These are phyloP conservation scores for Stachybotrys elegans DNA, from an alignment of 2,329 filamentous ascomycete genomes.

Conservation along the genomic window DNA sequence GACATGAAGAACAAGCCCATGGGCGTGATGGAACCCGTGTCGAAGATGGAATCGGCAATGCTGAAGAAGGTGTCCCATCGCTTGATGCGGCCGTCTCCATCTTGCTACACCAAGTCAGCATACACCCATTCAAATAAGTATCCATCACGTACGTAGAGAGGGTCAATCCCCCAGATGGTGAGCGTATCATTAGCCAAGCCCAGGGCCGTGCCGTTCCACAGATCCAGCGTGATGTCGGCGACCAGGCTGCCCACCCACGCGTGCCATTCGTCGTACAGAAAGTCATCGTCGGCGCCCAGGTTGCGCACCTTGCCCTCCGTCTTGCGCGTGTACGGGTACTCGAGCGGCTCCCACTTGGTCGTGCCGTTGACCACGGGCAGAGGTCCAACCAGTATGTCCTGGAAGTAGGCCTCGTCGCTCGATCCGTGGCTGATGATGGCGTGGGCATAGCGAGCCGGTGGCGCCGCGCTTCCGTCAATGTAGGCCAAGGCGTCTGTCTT, in stretches of 20 bases:
- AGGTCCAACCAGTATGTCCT: slow-evolving; percentile 47
- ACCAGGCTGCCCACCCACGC: neutral
- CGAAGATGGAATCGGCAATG: slow-evolving; percentile 30
- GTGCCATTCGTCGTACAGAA: slow-evolving; percentile 22
- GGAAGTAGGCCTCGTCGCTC: slow-evolving; percentile 28
- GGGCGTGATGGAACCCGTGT: slow-evolving; percentile 38
- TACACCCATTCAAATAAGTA: too few relatives aligned
- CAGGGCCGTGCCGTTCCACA: slow-evolving; percentile 31
- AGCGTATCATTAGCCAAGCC: slow-evolving; percentile 37
- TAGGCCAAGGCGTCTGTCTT: slow-evolving; percentile 43
- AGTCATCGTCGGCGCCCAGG: slow-evolving; percentile 13
- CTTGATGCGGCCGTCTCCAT: slow-evolving; percentile 29
- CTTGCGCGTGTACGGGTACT: slow-evolving; percentile 31
- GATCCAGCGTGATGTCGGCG: slow-evolving; percentile 20
- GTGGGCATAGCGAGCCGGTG: slow-evolving; percentile 37
- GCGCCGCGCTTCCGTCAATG: slow-evolving; percentile 29
- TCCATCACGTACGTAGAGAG: too few relatives aligned
- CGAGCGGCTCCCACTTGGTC: slow-evolving; percentile 30
- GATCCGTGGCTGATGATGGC: slow-evolving; percentile 33
- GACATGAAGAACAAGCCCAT: slow-evolving; percentile 38
- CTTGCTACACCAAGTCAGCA: too few relatives aligned
- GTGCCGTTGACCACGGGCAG: slow-evolving; percentile 37
- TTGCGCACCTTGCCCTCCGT: slow-evolving; percentile 26
- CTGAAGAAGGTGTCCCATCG: slow-evolving; percentile 44
- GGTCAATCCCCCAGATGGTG: slow-evolving; percentile 35